A percentile compares a stretch with the other conserved stretches of the same genome.
These are phyloP conservation scores for Exophiala mesophila DNA, from an alignment of 2,329 filamentous ascomycete genomes.

Conservation along the genomic window DNA sequence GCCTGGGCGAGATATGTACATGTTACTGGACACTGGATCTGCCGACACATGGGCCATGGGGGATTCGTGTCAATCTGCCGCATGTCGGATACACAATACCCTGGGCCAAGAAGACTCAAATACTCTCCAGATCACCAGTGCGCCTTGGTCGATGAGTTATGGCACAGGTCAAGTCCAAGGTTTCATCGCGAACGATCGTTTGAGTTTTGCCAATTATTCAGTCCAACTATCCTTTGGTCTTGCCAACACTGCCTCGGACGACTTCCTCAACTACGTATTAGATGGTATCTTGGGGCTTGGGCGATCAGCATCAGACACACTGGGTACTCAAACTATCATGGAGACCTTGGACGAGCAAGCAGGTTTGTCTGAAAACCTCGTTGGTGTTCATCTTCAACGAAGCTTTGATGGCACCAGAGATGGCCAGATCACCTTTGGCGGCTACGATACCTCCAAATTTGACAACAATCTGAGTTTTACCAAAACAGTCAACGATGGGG, in stretches of 20 bases:
- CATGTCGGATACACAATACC: constrained; percentile 65
- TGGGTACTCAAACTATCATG: constrained; percentile 60
- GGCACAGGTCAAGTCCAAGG: constrained; percentile 72
- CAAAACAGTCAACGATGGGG: constrained; percentile 44
- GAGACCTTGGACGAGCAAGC: constrained; percentile 55
- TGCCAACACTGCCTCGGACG: constrained; percentile 63
- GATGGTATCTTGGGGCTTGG: constrained; percentile 82
- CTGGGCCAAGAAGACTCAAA: constrained; percentile 64
- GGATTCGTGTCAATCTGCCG: constrained; percentile 57
- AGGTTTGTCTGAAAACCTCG: constrained; percentile 59
- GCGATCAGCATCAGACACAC: constrained; percentile 51
- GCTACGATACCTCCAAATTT: constrained; percentile 61
- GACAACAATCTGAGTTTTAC: constrained; percentile 66
- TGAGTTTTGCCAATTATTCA: constrained; percentile 62
- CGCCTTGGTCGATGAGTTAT: constrained; percentile 64
- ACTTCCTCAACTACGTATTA: constrained; percentile 75
- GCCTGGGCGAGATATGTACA: constrained; percentile 46
- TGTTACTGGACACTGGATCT: constrained; percentile 53
- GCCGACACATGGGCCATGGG: constrained; percentile 80
- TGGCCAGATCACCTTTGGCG: constrained; percentile 74
- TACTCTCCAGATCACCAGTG: constrained; percentile 52
- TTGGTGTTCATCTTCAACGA: constrained; percentile 67
- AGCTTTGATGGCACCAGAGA: constrained; percentile 60
- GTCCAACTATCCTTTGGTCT: constrained; percentile 66
- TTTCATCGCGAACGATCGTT: constrained; percentile 58